These are phyloP conservation scores for Heracleum sosnowskyi DNA, from an alignment of 129 eudicot genomes.

Conservation along the genomic window DNA sequence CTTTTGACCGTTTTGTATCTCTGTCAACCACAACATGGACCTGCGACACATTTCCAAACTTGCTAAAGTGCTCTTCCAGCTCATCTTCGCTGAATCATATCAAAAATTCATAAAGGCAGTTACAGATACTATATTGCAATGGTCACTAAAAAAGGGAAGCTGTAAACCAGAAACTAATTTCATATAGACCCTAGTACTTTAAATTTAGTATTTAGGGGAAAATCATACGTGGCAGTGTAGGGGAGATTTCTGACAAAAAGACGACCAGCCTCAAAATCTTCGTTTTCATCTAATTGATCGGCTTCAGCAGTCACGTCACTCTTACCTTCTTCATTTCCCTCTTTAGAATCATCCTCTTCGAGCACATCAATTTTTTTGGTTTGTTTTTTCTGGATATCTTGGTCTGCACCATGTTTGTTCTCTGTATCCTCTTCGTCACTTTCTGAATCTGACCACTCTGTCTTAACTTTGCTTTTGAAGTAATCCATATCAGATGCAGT, in stretches of 20 bases:
- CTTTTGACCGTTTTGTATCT: slow-evolving; percentile 87
- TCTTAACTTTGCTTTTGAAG: slow-evolving; percentile 73
- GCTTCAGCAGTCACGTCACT: slow-evolving; percentile 19
- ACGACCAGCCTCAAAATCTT: slow-evolving; percentile 62
- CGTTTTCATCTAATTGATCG: slow-evolving; percentile 47
- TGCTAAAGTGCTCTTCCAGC: slow-evolving; percentile 60
- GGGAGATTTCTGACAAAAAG: slow-evolving; percentile 92
- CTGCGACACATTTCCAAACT: slow-evolving; percentile 57
- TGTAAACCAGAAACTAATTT: slow-evolving; percentile 2
- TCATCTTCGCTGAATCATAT: slow-evolving; percentile 74
- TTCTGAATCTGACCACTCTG: slow-evolving; percentile 85
- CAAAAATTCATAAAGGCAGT: slow-evolving; percentile 9
- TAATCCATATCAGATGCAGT: slow-evolving; percentile 68
- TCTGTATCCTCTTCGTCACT: slow-evolving; percentile 22
- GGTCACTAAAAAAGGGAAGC: not conserved
- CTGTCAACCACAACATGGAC: slow-evolving; percentile 83
- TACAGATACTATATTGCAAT: not conserved
- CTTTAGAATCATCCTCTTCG: slow-evolving; percentile 25
- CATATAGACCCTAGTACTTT: not conserved
- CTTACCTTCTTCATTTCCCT: slow-evolving; percentile 24
- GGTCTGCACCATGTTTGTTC: slow-evolving; percentile 14
- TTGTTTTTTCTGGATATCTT: not conserved
- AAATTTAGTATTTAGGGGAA: not conserved
- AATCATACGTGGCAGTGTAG: slow-evolving; percentile 69
- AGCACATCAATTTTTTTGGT: slow-evolving; percentile 5